A percentile compares a stretch with the other conserved stretches of the same genome.
Conservation (phyloP, 257 asterid species). For the Linaria vulgaris region DNA sequence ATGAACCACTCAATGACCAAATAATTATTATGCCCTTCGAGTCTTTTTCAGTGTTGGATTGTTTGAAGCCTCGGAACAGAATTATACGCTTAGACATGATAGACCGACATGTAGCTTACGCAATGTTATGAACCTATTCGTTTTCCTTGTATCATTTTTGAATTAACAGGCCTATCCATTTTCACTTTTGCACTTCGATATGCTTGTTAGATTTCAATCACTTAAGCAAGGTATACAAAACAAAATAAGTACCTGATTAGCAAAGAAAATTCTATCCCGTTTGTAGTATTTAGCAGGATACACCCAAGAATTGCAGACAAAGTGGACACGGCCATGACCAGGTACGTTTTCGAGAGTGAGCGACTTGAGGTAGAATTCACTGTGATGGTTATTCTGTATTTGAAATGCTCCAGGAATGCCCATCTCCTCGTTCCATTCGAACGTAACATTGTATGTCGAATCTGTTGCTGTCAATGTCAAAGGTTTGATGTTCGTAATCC, state of each 20-base stretch:
- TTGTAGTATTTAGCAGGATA: slow-evolving; percentile 55
- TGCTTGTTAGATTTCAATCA: too few relatives aligned
- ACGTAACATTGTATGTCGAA: slow-evolving; percentile 43
- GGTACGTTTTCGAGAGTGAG: slow-evolving; percentile 68
- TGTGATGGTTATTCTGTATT: slow-evolving; percentile 52
- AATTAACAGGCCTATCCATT: too few relatives aligned
- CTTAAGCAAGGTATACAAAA: too few relatives aligned
- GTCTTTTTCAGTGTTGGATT: too few relatives aligned
- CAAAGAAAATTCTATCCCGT: slow-evolving; percentile 57
- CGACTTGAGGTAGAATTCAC: slow-evolving; percentile 70
- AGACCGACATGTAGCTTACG: not conserved
- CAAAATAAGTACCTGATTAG: slow-evolving; percentile 54
- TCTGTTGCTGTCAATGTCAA: slow-evolving; percentile 32
- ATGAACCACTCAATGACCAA: not conserved
- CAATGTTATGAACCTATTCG: too few relatives aligned
- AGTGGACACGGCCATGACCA: slow-evolving; percentile 60
- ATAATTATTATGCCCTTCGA: not conserved
- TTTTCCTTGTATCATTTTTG: too few relatives aligned
- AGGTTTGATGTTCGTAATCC: slow-evolving; percentile 40
- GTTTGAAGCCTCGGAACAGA: too few relatives aligned
- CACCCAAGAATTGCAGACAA: slow-evolving; percentile 81
- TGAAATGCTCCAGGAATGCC: slow-evolving; percentile 70
- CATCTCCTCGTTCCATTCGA: slow-evolving; percentile 61
- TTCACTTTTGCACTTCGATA: too few relatives aligned
- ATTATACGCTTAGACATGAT: not conserved